These are phyloP conservation scores for Catharanthus roseus DNA, from an alignment of 257 asterid species.

Conservation along the genomic window DNA sequence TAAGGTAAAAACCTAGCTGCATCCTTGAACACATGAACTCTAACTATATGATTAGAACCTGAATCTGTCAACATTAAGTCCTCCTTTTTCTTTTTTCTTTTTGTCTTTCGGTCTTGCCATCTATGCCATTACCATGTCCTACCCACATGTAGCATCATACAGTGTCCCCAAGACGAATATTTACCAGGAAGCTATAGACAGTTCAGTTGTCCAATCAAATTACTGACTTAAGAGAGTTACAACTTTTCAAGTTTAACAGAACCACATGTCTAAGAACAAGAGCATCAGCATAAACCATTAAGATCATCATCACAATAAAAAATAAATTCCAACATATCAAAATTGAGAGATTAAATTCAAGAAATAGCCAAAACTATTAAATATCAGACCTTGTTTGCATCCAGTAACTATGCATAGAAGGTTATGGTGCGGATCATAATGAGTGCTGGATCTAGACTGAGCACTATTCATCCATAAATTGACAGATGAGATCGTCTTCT, in stretches of 20 bases:
- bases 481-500: constrained; percentile 56
- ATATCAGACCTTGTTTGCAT: constrained; percentile 59
- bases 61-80: no score
- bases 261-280: not conserved
- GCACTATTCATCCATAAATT: constrained; percentile 94
- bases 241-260: not conserved
- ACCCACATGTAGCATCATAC: not conserved
- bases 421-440: constrained; percentile 91
- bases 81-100: not conserved
- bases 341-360: not conserved
- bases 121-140: not conserved
- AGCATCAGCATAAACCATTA: not conserved
- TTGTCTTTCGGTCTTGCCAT: not conserved
- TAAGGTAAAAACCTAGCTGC: not conserved
- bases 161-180: not conserved
- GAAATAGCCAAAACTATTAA: not conserved
- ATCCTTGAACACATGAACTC: not conserved
- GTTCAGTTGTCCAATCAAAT: not conserved
- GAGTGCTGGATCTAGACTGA: constrained; percentile 81
- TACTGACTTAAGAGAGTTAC: not conserved
- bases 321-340: not conserved
- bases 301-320: not conserved
- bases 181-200: not conserved
- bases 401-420: constrained; percentile 75
- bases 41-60: not conserved